phyloP scores from a whole-genome alignment of 116 monocot genomes.

The Trichopus zeylanicus region DNA sequence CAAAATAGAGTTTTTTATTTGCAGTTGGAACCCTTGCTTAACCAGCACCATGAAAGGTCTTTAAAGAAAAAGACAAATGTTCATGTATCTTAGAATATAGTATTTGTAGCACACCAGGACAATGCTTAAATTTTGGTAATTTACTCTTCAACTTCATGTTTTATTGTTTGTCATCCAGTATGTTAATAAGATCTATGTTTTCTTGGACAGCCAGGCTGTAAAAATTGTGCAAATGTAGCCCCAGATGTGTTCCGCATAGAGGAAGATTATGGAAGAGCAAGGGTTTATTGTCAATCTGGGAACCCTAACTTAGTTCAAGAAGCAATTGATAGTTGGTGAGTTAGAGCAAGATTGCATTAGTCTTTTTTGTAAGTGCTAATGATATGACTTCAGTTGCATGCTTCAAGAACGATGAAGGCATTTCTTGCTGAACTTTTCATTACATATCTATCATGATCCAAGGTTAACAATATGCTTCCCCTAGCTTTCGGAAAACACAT shows the following conservation, averaged over 20 bases:
- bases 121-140: background rate
- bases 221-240: conserved; percentile 87
- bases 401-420: no score
- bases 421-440: no score
- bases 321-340: conserved; percentile 91
- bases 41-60: no score
- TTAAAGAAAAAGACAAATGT: no score
- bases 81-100: no score
- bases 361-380: no score
- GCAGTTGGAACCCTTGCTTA: no score
- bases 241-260: conserved; percentile 73
- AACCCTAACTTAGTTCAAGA: conserved; percentile 54
- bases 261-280: conserved; percentile 93
- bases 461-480: background rate
- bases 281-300: conserved; percentile 70
- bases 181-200: background rate
- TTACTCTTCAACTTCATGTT: background rate
- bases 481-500: no score
- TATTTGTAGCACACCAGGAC: no score
- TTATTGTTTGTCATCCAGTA: background rate
- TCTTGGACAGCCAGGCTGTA: conserved; percentile 54
- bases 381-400: no score
- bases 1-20: no score
- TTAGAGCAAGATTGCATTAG: conserved; percentile 1
- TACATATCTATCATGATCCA: no score